phyloP scores from a whole-genome alignment of 2,329 filamentous ascomycete species.

The Trichoderma polysporum region DNA sequence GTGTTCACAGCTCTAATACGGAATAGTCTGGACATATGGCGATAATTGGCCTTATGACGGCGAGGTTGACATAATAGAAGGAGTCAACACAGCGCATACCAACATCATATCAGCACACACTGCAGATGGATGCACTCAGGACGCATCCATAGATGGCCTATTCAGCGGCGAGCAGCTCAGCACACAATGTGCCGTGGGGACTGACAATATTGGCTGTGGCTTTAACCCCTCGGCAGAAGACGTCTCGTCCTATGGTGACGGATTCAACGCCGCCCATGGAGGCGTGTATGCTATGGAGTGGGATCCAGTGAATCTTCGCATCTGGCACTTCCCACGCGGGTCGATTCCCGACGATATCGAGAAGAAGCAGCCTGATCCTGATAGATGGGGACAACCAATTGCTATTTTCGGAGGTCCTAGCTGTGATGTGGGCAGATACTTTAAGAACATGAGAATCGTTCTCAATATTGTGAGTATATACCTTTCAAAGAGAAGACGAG shows the following conservation, averaged over 20 bases:
- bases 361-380: conserved; percentile 58
- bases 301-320: conserved; percentile 64
- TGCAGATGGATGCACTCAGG: conserved; percentile 34
- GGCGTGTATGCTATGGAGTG: conserved; percentile 72
- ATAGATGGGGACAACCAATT: conserved; percentile 65
- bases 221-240: conserved; percentile 42
- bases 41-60: conserved; percentile 60
- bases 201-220: conserved; percentile 46
- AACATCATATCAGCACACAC: conserved; percentile 67
- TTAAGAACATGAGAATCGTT: conserved; percentile 68
- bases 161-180: conserved; percentile 32
- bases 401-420: conserved; percentile 63
- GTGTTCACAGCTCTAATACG: background rate
- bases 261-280: conserved; percentile 66
- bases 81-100: conserved; percentile 59
- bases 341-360: conserved; percentile 65
- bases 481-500: too few relatives aligned
- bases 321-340: conserved; percentile 75
- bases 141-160: conserved; percentile 24
- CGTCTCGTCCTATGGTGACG: conserved; percentile 55
- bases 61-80: conserved; percentile 71
- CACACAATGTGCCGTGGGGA: conserved; percentile 40
- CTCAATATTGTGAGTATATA: conserved; percentile 58
- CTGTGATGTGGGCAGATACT: conserved; percentile 67
- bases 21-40: conserved; percentile 54